These are phyloP conservation scores for Suhomyces pyralidae DNA, from an alignment of 805 yeast genomes.

Conservation along the genomic window DNA sequence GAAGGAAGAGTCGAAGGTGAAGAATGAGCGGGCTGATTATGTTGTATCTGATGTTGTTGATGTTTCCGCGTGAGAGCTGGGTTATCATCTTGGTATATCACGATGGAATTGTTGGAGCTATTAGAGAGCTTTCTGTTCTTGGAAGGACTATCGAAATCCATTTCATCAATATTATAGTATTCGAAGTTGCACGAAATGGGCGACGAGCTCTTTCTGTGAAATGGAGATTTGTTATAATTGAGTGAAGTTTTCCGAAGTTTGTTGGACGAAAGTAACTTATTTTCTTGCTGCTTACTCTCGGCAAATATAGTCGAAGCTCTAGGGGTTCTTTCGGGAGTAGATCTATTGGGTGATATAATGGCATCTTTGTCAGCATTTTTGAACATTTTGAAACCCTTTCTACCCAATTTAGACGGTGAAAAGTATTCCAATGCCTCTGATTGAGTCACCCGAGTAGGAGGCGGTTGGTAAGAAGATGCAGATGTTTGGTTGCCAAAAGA, in stretches of 20 bases:
- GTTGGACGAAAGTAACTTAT: constrained; percentile 3
- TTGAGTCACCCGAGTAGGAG: neutral
- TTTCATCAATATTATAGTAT: constrained; percentile 26
- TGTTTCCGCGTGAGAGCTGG: neutral
- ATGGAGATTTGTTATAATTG: constrained; percentile 13
- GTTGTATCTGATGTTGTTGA: neutral
- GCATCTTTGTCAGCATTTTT: constrained; percentile 33
- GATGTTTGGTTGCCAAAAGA: neutral
- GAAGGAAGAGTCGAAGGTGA: neutral
- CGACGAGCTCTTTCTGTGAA: constrained; percentile 10
- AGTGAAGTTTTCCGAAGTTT: constrained; percentile 13
- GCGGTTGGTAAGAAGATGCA: neutral
- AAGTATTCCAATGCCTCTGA: constrained; percentile 7
- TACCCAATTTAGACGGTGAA: constrained; percentile 28
- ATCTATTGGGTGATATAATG: constrained; percentile 30
- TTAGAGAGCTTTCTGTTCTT: constrained; percentile 24
- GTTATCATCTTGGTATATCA: constrained; percentile 22
- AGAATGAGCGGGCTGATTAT: constrained; percentile 44
- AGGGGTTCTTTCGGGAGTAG: constrained; percentile 10
- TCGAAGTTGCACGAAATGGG: constrained; percentile 16
- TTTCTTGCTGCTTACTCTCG: neutral
- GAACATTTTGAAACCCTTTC: constrained; percentile 32
- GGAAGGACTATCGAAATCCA: constrained; percentile 30
- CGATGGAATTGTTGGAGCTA: constrained; percentile 17
- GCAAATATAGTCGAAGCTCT: constrained; percentile 2